Evolutionary conservation across 768 basidiomycete genomes (phyloP).

Genomic region (Gymnopilus junonius): DNA sequence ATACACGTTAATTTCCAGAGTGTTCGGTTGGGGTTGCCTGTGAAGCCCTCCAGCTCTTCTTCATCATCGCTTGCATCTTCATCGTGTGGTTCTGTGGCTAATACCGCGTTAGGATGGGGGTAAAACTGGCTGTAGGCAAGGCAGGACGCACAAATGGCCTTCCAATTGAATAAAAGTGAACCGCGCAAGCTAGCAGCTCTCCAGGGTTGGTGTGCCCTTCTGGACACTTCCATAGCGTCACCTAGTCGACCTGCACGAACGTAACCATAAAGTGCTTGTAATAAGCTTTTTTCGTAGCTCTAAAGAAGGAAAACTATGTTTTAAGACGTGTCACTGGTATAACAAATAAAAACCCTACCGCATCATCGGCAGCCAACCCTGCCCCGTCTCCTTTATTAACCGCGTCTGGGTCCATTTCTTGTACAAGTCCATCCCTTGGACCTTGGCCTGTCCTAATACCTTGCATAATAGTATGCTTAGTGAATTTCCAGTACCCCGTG

Average conservation of each 20-base stretch:
- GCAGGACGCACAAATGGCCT: constrained; percentile 59
- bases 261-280: constrained; percentile 79
- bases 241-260: constrained; percentile 86
- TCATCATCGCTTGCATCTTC: constrained; percentile 51
- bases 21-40: constrained; percentile 76
- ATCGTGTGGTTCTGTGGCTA: constrained; percentile 43
- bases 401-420: constrained; percentile 83
- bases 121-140: not conserved
- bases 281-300: constrained; percentile 81
- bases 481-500: constrained; percentile 85
- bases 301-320: constrained; percentile 29
- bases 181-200: constrained; percentile 89
- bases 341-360: constrained; percentile 60
- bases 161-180: constrained; percentile 78
- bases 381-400: constrained; percentile 61
- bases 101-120: not conserved
- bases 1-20: constrained; percentile 91
- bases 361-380: constrained; percentile 75
- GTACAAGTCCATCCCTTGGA: constrained; percentile 55
- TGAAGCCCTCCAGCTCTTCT: constrained; percentile 55
- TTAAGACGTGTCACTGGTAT: not conserved
- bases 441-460: constrained; percentile 52
- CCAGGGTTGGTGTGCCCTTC: constrained; percentile 89
- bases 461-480: constrained; percentile 76
- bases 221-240: constrained; percentile 82